Evolutionary conservation across 495 filamentous ascomycete species (phyloP).

Genomic region (Xylaria sp.): DNA sequence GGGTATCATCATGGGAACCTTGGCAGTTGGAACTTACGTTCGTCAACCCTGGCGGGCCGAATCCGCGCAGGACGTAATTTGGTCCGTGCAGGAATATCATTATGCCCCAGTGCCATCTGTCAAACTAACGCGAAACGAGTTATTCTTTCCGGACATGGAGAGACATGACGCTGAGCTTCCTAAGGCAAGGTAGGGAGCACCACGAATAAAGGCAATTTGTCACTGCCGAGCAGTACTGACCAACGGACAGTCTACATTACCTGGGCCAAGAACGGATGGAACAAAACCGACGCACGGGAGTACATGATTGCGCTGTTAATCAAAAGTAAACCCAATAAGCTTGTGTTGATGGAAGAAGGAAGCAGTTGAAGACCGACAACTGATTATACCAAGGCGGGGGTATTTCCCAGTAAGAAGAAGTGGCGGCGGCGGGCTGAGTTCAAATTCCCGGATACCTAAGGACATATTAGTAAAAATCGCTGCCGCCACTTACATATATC

Average conservation of each 20-base stretch:
- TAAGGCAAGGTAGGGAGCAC: neutral
- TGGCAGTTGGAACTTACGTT: neutral
- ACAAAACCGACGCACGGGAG: neutral
- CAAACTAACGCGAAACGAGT: neutral
- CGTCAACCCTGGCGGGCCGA: conserved; percentile 28
- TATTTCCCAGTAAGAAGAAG: neutral
- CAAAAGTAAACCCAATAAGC: neutral
- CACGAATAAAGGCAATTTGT: neutral
- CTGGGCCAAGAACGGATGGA: neutral
- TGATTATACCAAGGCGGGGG: neutral
- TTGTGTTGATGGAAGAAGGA: neutral
- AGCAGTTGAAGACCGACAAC: neutral
- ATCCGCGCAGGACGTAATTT: conserved; percentile 26
- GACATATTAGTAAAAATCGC: conserved; percentile 5
- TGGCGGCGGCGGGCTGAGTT: neutral
- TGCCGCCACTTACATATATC: conserved; percentile 9
- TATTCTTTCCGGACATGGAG: conserved; percentile 3
- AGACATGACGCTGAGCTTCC: neutral
- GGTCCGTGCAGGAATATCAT: conserved; percentile 24
- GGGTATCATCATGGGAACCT: conserved; percentile 33
- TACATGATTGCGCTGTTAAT: neutral
- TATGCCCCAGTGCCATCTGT: neutral
- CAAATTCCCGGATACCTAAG: neutral
- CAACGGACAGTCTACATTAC: neutral
- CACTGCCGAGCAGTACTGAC: neutral